phyloP scores from a whole-genome alignment of 2,329 filamentous ascomycete species.

The Pleurostoma richardsiae region DNA sequence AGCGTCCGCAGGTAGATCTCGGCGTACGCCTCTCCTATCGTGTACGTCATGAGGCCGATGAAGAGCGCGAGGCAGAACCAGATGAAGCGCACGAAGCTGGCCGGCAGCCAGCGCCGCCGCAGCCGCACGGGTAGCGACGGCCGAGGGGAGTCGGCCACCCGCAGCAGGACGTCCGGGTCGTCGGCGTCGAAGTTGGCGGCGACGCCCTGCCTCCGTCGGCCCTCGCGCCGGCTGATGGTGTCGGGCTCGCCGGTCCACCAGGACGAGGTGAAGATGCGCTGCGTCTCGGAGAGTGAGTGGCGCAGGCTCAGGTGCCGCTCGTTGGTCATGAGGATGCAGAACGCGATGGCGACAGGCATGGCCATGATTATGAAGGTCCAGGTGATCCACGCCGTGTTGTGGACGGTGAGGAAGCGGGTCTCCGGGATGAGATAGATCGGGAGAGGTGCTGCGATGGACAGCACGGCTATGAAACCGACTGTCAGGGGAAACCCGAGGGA shows the following conservation, averaged over 20 bases:
- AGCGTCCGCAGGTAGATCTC: conserved; percentile 64
- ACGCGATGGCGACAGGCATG: conserved; percentile 61
- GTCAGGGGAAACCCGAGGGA: conserved; percentile 61
- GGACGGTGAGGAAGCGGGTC: conserved; percentile 46
- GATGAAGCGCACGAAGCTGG: conserved; percentile 63
- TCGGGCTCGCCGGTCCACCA: conserved; percentile 60
- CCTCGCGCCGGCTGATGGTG: conserved; percentile 36
- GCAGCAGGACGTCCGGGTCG: conserved; percentile 10
- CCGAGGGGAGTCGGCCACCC: conserved; percentile 13
- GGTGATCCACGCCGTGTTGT: conserved; percentile 65
- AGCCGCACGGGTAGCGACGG: conserved; percentile 30
- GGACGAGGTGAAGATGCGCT: conserved; percentile 60
- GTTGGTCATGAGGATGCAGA: conserved; percentile 57
- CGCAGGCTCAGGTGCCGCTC: conserved; percentile 59
- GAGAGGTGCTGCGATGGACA: conserved; percentile 56
- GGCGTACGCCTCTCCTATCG: conserved; percentile 64
- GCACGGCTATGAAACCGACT: conserved; percentile 52
- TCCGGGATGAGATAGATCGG: conserved; percentile 53
- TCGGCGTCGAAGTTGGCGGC: conserved; percentile 30
- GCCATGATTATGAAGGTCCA: conserved; percentile 69
- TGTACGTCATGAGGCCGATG: conserved; percentile 60
- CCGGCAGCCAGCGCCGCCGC: conserved; percentile 53
- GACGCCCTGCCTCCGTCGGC: conserved; percentile 27
- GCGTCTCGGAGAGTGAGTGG: conserved; percentile 59
- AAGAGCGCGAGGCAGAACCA: conserved; percentile 64